phyloP scores from a whole-genome alignment of 2,329 filamentous ascomycete genomes.

The Diaporthe velutina region DNA sequence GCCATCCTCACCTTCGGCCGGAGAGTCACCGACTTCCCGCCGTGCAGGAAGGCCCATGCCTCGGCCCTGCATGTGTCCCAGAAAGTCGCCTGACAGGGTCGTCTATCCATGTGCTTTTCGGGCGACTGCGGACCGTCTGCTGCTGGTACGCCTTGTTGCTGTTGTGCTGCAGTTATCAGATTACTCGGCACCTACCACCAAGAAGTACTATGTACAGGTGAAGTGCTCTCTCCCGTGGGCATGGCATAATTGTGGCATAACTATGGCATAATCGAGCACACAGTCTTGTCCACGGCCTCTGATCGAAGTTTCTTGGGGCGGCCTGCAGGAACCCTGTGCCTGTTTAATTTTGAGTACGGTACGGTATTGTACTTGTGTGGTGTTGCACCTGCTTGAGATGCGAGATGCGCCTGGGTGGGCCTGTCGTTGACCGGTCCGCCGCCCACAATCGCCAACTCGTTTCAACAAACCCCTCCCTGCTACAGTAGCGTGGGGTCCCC shows the following conservation, averaged over 20 bases:
- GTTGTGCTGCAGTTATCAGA: neutral
- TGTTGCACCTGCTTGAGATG: slow-evolving; percentile 32
- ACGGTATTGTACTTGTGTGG: slow-evolving; percentile 18
- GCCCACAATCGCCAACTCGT: slow-evolving; percentile 30
- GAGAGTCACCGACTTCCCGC: slow-evolving; percentile 36
- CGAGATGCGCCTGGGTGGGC: slow-evolving; percentile 33
- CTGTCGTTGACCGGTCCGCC: slow-evolving; percentile 37
- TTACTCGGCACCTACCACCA: neutral
- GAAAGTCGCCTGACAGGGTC: slow-evolving; percentile 22
- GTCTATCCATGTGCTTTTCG: slow-evolving; percentile 1
- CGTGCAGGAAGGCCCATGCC: slow-evolving; percentile 23
- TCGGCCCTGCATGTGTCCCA: slow-evolving; percentile 32
- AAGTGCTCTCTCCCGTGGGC: neutral
- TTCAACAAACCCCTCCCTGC: slow-evolving; percentile 34
- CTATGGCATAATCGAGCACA: slow-evolving; percentile 1
- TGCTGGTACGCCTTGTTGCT: neutral
- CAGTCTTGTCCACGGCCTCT: neutral
- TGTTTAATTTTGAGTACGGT: slow-evolving; percentile 1
- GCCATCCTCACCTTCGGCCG: slow-evolving; percentile 30
- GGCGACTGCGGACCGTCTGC: slow-evolving; percentile 1
- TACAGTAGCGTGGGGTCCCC: slow-evolving; percentile 38
- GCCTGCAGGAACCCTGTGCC: slow-evolving; percentile 15
- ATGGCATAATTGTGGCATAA: slow-evolving; percentile 18
- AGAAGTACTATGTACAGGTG: neutral
- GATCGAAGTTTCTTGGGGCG: neutral